Percentiles rank a stretch among this genome's conserved stretches.
Evolutionary conservation across 805 yeast species (phyloP).

Genomic region (Saturnispora besseyi): DNA sequence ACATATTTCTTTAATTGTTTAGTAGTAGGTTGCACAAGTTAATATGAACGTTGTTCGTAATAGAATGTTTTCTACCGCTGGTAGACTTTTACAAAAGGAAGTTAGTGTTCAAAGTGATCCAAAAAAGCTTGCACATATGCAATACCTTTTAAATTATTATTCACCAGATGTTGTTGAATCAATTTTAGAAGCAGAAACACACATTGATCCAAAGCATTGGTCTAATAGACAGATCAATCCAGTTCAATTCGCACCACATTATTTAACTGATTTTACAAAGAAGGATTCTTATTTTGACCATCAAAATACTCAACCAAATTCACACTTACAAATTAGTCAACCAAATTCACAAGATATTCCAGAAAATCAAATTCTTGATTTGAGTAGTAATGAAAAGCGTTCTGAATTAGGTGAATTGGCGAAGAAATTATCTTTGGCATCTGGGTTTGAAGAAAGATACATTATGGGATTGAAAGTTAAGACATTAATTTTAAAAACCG

Average conservation of each 20-base stretch:
- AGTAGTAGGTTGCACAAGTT: neutral
- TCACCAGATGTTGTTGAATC: slow-evolving; percentile 74
- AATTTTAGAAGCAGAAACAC: slow-evolving; percentile 70
- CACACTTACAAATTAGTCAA: slow-evolving; percentile 20
- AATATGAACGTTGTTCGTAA: neutral
- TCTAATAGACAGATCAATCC: slow-evolving; percentile 33
- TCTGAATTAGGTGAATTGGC: slow-evolving; percentile 33
- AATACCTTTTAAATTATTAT: slow-evolving; percentile 63
- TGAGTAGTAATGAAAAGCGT: slow-evolving; percentile 17
- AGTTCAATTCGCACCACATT: slow-evolving; percentile 58
- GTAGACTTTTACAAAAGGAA: slow-evolving; percentile 11
- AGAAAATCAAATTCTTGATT: slow-evolving; percentile 16
- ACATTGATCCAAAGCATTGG: slow-evolving; percentile 59
- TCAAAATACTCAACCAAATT: slow-evolving; percentile 23
- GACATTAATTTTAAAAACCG: slow-evolving; percentile 67
- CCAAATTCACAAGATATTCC: slow-evolving; percentile 21
- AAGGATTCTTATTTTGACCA: slow-evolving; percentile 73
- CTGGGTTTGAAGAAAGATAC: slow-evolving; percentile 58
- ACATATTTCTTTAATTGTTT: neutral
- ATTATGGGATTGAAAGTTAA: slow-evolving; percentile 53
- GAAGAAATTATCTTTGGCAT: slow-evolving; percentile 47
- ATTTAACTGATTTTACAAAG: slow-evolving; percentile 59
- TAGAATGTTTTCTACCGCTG: slow-evolving; percentile 13
- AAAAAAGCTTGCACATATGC: slow-evolving; percentile 35
- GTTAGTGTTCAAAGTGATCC: slow-evolving; percentile 14